Evolutionary conservation across 805 yeast species (phyloP).

Genomic region (Naumovozyma castellii): DNA sequence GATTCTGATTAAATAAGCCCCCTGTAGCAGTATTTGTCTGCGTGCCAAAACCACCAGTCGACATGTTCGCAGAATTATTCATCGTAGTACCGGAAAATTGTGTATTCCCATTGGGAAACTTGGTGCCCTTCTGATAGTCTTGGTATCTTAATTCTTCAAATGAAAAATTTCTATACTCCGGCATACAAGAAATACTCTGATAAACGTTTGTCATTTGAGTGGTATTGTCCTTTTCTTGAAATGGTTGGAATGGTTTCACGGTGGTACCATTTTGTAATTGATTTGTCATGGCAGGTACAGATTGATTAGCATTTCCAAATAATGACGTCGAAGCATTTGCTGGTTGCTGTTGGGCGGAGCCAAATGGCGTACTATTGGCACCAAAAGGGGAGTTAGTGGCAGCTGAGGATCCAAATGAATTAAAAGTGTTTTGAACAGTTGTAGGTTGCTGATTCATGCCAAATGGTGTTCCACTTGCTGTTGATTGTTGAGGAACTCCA

Average conservation of each 20-base stretch:
- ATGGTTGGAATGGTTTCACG: constrained; percentile 57
- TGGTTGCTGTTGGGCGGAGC: constrained; percentile 1
- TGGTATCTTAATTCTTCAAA: constrained; percentile 82
- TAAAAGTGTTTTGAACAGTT: constrained; percentile 28
- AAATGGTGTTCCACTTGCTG: neutral
- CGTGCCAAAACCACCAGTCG: constrained; percentile 21
- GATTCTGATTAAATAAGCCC: constrained; percentile 22
- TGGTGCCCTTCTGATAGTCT: constrained; percentile 66
- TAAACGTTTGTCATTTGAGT: constrained; percentile 48
- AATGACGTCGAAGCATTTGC: neutral
- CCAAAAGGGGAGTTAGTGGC: constrained; percentile 8
- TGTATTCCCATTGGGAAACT: constrained; percentile 5
- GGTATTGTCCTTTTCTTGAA: constrained; percentile 59
- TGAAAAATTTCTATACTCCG: constrained; percentile 73
- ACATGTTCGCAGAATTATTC: constrained; percentile 5
- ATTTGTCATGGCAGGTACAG: constrained; percentile 11
- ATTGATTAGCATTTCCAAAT: constrained; percentile 14
- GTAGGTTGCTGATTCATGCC: constrained; percentile 4
- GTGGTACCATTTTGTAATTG: constrained; percentile 57
- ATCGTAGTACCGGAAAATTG: constrained; percentile 16
- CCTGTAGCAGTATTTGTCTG: constrained; percentile 9
- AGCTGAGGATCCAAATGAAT: constrained; percentile 14
- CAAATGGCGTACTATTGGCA: neutral
- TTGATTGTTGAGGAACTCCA: constrained; percentile 11
- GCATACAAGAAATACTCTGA: constrained; percentile 80